Percentiles rank a stretch among this genome's conserved stretches.
phyloP scores from a whole-genome alignment of 2,329 filamentous ascomycete genomes.

The Verticillium nubilum region DNA sequence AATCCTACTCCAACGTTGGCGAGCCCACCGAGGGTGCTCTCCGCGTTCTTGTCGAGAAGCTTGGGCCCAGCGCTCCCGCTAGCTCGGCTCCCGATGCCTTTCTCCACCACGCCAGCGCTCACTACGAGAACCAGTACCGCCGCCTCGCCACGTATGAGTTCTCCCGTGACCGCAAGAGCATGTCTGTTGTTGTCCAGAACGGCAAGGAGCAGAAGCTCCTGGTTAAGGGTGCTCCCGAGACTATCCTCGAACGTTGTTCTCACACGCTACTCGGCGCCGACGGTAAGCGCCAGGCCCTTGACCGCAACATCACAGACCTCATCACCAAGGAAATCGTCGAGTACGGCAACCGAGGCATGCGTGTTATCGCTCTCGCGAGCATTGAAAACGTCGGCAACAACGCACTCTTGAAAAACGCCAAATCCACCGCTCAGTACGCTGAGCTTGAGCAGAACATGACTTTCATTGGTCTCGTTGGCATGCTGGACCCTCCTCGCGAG shows the following conservation, averaged over 20 bases:
- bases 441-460: constrained; percentile 92
- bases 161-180: constrained; percentile 96
- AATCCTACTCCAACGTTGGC: constrained; percentile 75
- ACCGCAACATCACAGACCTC: constrained; percentile 61
- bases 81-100: constrained; percentile 52
- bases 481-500: constrained; percentile 92
- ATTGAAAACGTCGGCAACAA: constrained; percentile 70
- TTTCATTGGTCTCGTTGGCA: constrained; percentile 85
- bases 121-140: constrained; percentile 72
- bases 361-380: constrained; percentile 88
- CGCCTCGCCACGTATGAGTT: constrained; percentile 91
- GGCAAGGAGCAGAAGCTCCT: constrained; percentile 72
- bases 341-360: constrained; percentile 87
- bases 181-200: constrained; percentile 85
- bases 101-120: constrained; percentile 75
- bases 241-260: constrained; percentile 87
- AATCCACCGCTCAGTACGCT: constrained; percentile 77
- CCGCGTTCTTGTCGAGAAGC: constrained; percentile 86
- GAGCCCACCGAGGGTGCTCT: constrained; percentile 95
- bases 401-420: constrained; percentile 66
- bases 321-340: constrained; percentile 76
- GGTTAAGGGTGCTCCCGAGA: constrained; percentile 95
- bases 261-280: constrained; percentile 71
- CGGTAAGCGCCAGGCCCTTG: constrained; percentile 71
- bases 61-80: constrained; percentile 70